A percentile compares a stretch with the other conserved stretches of the same genome.
Conservation (phyloP, 306 rosid species). For the Ammopiptanthus mongolicus region DNA sequence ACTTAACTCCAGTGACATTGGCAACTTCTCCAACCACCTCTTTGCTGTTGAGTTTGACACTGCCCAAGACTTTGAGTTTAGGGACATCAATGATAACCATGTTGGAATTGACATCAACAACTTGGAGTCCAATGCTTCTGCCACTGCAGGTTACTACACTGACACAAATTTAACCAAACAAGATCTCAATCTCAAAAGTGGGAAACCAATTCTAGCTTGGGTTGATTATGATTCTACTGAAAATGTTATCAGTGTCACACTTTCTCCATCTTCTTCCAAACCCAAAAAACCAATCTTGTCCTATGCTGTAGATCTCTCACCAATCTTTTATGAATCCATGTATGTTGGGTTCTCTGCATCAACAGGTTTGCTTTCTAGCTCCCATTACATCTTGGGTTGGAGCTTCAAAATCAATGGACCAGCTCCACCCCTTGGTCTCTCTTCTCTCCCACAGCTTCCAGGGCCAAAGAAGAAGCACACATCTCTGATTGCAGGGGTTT, state of each 20-base stretch:
- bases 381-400: slow-evolving; percentile 77
- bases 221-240: slow-evolving; percentile 55
- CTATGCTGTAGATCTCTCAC: slow-evolving; percentile 52
- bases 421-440: slow-evolving; percentile 43
- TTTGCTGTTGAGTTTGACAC: slow-evolving; percentile 84
- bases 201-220: slow-evolving; percentile 56
- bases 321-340: slow-evolving; percentile 49
- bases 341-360: slow-evolving; percentile 88
- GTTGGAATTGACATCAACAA: slow-evolving; percentile 67
- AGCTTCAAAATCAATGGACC: slow-evolving; percentile 64
- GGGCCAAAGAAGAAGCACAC: slow-evolving; percentile 44
- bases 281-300: slow-evolving; percentile 52
- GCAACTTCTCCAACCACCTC: slow-evolving; percentile 55
- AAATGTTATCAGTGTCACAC: slow-evolving; percentile 37
- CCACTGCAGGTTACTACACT: slow-evolving; percentile 39
- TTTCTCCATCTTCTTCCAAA: slow-evolving; percentile 44
- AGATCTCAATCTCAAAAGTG: slow-evolving; percentile 47
- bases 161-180: slow-evolving; percentile 28
- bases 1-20: slow-evolving; percentile 37
- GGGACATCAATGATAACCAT: slow-evolving; percentile 63
- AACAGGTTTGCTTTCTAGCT: slow-evolving; percentile 78
- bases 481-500: slow-evolving; percentile 31
- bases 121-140: slow-evolving; percentile 46
- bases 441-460: slow-evolving; percentile 56
- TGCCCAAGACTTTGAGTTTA: slow-evolving; percentile 65